Conservation (phyloP, 257 asterid species). For the Solanum bukasovii region DNA sequence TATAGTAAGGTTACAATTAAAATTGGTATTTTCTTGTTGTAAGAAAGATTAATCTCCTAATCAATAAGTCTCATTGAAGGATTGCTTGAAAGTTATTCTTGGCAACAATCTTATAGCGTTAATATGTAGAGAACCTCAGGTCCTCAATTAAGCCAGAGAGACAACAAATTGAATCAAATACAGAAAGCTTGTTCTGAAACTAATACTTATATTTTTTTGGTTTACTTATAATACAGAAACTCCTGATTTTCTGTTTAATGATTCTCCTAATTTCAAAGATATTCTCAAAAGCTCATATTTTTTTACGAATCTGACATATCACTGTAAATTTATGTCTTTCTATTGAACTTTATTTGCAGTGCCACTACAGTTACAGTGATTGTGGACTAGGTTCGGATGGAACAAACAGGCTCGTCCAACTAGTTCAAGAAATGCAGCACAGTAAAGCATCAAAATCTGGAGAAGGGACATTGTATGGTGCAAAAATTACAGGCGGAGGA, state of each 20-base stretch:
- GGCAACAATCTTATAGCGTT: neutral
- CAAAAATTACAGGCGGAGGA: conserved; percentile 95
- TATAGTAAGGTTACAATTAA: too few species aligned
- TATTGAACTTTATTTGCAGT: conserved; percentile 28
- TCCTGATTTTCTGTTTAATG: neutral
- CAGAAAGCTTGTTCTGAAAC: neutral
- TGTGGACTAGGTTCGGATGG: conserved; percentile 97
- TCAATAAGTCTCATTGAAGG: neutral
- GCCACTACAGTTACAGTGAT: conserved; percentile 91
- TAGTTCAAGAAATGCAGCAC: conserved; percentile 87
- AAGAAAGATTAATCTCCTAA: neutral
- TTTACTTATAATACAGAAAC: neutral
- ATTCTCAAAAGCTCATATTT: neutral
- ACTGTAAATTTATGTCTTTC: neutral
- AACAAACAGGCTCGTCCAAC: conserved; percentile 78
- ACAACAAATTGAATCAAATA: neutral
- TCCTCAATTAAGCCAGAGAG: neutral
- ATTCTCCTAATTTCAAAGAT: neutral
- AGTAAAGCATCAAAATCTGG: conserved; percentile 40
- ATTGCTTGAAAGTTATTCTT: neutral
- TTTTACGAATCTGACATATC: neutral
- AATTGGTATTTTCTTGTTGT: neutral
- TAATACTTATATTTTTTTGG: neutral
- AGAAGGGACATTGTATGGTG: conserved; percentile 83
- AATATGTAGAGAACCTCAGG: neutral